Percentiles rank a stretch among this genome's conserved stretches.
Evolutionary conservation across 1,284 basidiomycete genomes (phyloP).

Genomic region (Hemileia vastatrix): DNA sequence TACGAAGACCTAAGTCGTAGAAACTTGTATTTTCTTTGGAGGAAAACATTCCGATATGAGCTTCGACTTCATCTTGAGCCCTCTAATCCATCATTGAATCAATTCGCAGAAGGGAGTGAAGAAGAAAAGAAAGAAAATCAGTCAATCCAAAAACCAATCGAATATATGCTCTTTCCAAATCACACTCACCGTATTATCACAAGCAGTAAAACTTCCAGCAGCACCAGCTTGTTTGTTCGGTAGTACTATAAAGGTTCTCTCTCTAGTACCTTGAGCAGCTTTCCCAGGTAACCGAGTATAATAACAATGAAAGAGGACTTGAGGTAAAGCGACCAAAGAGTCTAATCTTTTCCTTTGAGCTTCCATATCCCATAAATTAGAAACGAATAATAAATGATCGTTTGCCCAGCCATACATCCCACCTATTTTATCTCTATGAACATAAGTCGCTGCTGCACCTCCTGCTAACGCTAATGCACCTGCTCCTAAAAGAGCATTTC

Average conservation of each 20-base stretch:
- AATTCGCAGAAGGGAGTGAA: conserved; percentile 55
- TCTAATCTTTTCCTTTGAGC: conserved; percentile 58
- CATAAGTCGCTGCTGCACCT: conserved; percentile 72
- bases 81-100: conserved; percentile 56
- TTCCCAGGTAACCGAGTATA: conserved; percentile 33
- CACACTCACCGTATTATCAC: background rate
- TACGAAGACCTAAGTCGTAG: conserved; percentile 74
- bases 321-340: conserved; percentile 54
- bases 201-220: too few species aligned
- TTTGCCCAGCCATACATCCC: too few species aligned
- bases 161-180: background rate
- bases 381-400: conserved; percentile 84
- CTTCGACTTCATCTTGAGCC: conserved; percentile 68
- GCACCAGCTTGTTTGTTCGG: too few species aligned
- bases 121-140: conserved; percentile 56
- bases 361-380: conserved; percentile 72
- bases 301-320: conserved; percentile 49
- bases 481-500: conserved; percentile 24
- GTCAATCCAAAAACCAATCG: background rate
- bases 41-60: conserved; percentile 82
- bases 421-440: conserved; percentile 58
- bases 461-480: conserved; percentile 55
- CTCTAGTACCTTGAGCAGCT: too few species aligned
- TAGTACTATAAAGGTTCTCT: too few species aligned
- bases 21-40: conserved; percentile 76